Base-by-base conservation (phyloP, 768 basidiomycete species). In the Lentinula guzmanii region DNA sequence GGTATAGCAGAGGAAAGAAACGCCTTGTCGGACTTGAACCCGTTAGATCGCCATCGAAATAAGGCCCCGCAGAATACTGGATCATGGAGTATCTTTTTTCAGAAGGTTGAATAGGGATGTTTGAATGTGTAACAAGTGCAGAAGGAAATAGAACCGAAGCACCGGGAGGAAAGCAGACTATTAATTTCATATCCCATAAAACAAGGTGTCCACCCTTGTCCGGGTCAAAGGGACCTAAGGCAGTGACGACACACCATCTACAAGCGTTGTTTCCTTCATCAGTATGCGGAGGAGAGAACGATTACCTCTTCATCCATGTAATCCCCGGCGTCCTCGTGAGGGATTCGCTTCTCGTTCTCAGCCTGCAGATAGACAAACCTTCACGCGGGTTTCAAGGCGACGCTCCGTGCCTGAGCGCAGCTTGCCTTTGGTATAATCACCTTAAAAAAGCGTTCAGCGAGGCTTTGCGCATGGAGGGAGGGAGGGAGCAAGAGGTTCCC, bases 51-150 rank as follows among this genome's bases (percentile, higher is more conserved):
- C 65, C 67, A 70, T 7, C 69, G 63, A 59, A 68, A 66, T 3
- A 70, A 41, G 9, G 66, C 66, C 5, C 69, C 69, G 69, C 65
- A 21, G 63, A 54, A 54, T 68, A 70, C 43, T 69, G 69, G 3
- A 66, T 69, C 39, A 70, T 33, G 0, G 66, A 64, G 21, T 52
- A 31, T 6, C 28, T 11, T 2, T 5, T 13, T 13, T 52, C 28
- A 28, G 18, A 18, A 21, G 51, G 18, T 31, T 11, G n/a, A 18
- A 52, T 52, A 9, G 51, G 34, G 28, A 55, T 52, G n/a, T 58
- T 64, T 2, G 64, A 57, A 54, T 69, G 68, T 1, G 43, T 35
- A 21, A 69, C 24, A 28, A 62, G 18, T 34, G 68, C 66, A 13
- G 68, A 69, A 4, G 66, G 70, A 31, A 70, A 60, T 33, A 70